Conservation (phyloP, 805 yeast genomes). For the Aciculoconidium aculeatum region DNA sequence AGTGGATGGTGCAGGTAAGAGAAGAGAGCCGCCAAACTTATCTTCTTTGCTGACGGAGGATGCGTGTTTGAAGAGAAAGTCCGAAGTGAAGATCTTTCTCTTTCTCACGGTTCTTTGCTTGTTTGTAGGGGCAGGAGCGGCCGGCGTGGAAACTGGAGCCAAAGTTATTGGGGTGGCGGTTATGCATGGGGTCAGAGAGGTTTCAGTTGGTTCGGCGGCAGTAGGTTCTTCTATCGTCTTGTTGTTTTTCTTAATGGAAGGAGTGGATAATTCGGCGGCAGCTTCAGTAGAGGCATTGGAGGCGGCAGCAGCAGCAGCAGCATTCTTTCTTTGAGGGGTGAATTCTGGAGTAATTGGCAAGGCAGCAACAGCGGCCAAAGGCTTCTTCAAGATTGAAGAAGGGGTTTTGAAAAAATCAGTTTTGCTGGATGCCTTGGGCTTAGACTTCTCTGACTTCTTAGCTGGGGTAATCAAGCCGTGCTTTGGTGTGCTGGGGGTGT, state of each 20-base stretch:
- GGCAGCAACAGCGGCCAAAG: conserved; percentile 1
- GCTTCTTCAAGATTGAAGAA: conserved; percentile 6
- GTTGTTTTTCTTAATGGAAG: background rate
- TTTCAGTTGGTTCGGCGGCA: too few species aligned
- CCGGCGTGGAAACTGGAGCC: conserved; percentile 1
- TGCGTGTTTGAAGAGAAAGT: conserved; percentile 13
- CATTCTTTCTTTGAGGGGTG: conserved; percentile 21
- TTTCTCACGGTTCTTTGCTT: conserved; percentile 7
- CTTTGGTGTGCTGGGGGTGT: conserved; percentile 2
- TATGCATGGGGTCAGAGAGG: conserved; percentile 2
- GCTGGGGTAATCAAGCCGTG: conserved; percentile 4
- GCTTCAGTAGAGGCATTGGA: background rate
- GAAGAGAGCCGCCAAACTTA: conserved; percentile 11
- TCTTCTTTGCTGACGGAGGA: conserved; percentile 3
- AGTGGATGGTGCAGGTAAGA: conserved; percentile 34
- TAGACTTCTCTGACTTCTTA: conserved; percentile 1
- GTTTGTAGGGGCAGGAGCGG: background rate
- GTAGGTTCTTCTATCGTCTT: too few species aligned
- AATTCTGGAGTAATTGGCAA: conserved; percentile 25
- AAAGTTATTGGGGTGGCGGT: conserved; percentile 6
- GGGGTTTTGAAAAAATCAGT: conserved; percentile 6
- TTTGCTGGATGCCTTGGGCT: background rate
- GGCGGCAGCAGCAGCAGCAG: background rate
- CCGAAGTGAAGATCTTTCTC: conserved; percentile 10
- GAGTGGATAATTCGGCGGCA: too few species aligned